Percentiles rank a stretch among this genome's conserved stretches.
phyloP scores from a whole-genome alignment of 106 monocot species.

The Hemerocallis citrina region DNA sequence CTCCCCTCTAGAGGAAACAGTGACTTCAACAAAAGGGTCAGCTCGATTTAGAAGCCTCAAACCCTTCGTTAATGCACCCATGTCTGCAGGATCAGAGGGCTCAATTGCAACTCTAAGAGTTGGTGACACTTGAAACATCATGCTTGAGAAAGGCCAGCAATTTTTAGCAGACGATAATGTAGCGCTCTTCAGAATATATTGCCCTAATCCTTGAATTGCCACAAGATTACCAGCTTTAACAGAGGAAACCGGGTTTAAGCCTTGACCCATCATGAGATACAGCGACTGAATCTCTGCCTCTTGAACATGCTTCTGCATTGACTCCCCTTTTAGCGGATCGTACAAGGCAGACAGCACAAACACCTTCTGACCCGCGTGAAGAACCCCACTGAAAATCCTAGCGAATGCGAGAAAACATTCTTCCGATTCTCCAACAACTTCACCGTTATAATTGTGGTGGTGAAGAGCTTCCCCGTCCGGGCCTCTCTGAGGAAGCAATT shows the following conservation, averaged over 20 bases:
- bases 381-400: constrained; percentile 77
- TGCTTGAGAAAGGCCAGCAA: constrained; percentile 86
- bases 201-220: constrained; percentile 81
- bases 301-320: constrained; percentile 65
- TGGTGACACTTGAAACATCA: constrained; percentile 93
- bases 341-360: constrained; percentile 89
- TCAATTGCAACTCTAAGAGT: constrained; percentile 90
- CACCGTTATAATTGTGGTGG: constrained; percentile 15
- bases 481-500: constrained; percentile 56
- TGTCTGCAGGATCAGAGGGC: constrained; percentile 70
- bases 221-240: constrained; percentile 72
- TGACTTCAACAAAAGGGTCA: constrained; percentile 88
- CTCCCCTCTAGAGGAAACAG: constrained; percentile 80
- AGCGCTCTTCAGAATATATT: constrained; percentile 87
- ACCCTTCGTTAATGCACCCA: constrained; percentile 62
- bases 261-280: constrained; percentile 96
- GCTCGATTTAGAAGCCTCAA: constrained; percentile 76
- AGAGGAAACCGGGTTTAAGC: constrained; percentile 47
- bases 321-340: constrained; percentile 59
- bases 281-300: constrained; percentile 67
- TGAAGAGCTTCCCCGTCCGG: constrained; percentile 35
- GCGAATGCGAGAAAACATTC: constrained; percentile 96
- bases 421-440: constrained; percentile 38
- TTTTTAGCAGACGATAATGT: constrained; percentile 74
- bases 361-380: constrained; percentile 65